phyloP scores from a whole-genome alignment of 1,139 yeast species.

The Groenewaldozyma sp. region DNA sequence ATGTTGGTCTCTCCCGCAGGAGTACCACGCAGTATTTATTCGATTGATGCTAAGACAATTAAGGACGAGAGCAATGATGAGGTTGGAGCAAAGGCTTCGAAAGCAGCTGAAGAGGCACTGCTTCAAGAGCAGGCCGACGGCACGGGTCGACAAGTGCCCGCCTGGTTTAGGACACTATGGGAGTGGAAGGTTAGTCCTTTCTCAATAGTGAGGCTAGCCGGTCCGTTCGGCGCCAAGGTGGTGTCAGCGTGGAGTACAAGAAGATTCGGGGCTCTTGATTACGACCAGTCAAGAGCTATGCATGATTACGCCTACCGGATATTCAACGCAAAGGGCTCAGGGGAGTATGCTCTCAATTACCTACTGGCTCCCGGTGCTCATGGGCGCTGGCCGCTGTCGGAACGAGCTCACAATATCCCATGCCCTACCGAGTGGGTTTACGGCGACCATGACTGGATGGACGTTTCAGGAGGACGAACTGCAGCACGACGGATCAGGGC shows the following conservation, averaged over 20 bases:
- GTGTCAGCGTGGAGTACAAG: constrained; percentile 35
- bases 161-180: constrained; percentile 32
- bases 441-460: constrained; percentile 87
- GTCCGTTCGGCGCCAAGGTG: constrained; percentile 34
- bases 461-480: constrained; percentile 57
- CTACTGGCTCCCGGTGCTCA: constrained; percentile 65
- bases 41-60: constrained; percentile 22
- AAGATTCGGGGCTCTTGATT: constrained; percentile 29
- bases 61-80: constrained; percentile 3
- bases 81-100: neutral
- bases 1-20: constrained; percentile 87
- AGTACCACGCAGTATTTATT: constrained; percentile 34
- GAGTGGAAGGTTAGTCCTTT: constrained; percentile 34
- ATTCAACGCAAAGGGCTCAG: constrained; percentile 51
- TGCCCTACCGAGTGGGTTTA: constrained; percentile 47
- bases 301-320: constrained; percentile 55
- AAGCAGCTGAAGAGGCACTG: neutral
- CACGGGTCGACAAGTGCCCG: constrained; percentile 8
- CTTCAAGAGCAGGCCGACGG: neutral
- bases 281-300: constrained; percentile 25
- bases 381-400: constrained; percentile 68
- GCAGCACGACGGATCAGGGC: constrained; percentile 35
- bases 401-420: constrained; percentile 39
- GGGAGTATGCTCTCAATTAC: constrained; percentile 57
- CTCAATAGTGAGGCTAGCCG: constrained; percentile 30